Evolutionary conservation across 805 yeast species (phyloP).

Genomic region (Pichia ethanolica): DNA sequence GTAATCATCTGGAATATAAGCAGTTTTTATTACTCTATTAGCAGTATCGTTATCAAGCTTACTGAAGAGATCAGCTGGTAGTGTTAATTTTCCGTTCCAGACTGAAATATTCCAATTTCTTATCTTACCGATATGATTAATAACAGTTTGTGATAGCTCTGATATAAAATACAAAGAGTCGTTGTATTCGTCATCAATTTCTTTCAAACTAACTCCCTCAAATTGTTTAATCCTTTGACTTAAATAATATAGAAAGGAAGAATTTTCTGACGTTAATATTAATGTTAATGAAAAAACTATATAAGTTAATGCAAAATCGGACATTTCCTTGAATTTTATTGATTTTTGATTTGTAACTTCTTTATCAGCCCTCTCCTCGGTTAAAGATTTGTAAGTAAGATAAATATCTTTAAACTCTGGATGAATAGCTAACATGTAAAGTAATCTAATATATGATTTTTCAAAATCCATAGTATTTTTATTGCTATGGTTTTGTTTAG

Average conservation of each 20-base stretch:
- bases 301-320: slow-evolving; percentile 50
- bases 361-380: slow-evolving; percentile 11
- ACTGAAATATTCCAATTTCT: slow-evolving; percentile 66
- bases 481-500: slow-evolving; percentile 25
- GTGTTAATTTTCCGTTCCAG: slow-evolving; percentile 71
- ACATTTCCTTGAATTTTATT: slow-evolving; percentile 20
- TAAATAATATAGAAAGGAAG: slow-evolving; percentile 66
- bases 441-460: slow-evolving; percentile 54
- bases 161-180: slow-evolving; percentile 50
- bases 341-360: neutral
- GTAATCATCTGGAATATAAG: slow-evolving; percentile 43
- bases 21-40: slow-evolving; percentile 51
- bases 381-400: neutral
- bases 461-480: slow-evolving; percentile 49
- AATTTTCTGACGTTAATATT: slow-evolving; percentile 57
- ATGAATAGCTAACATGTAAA: slow-evolving; percentile 71
- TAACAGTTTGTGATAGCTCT: slow-evolving; percentile 62
- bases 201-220: slow-evolving; percentile 45
- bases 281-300: slow-evolving; percentile 51
- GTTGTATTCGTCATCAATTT: slow-evolving; percentile 18
- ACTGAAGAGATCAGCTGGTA: slow-evolving; percentile 65
- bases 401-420: slow-evolving; percentile 47
- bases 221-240: slow-evolving; percentile 76
- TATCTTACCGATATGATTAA: slow-evolving; percentile 48
- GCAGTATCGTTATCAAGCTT: slow-evolving; percentile 31